These are phyloP conservation scores for Parastagonospora avenae DNA, from an alignment of 2,329 filamentous ascomycete species.

Conservation along the genomic window DNA sequence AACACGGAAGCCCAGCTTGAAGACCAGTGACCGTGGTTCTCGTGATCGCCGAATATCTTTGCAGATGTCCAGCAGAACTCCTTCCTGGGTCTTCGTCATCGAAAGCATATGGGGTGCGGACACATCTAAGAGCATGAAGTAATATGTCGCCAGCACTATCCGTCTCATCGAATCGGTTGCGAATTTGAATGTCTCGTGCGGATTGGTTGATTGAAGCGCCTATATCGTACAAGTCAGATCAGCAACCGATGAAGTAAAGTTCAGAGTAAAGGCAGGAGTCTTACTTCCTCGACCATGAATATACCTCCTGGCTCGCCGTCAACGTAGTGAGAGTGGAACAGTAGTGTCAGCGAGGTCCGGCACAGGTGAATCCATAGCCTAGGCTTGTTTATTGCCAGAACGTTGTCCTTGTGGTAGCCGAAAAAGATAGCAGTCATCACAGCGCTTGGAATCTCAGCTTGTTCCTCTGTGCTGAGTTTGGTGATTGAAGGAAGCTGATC, in stretches of 20 bases:
- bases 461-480: not conserved
- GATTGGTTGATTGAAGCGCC: not conserved
- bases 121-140: slow-evolving; percentile 1
- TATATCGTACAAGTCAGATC: not conserved
- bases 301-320: not conserved
- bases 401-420: not conserved
- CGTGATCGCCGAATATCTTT: not conserved
- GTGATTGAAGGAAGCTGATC: not conserved
- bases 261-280: not conserved
- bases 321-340: not conserved
- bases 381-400: not conserved
- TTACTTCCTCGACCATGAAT: not conserved
- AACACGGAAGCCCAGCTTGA: too few relatives aligned
- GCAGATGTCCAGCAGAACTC: not conserved
- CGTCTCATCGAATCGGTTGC: slow-evolving; percentile 1
- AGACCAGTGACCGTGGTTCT: too few relatives aligned
- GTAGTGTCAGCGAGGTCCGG: not conserved
- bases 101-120: not conserved
- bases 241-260: not conserved
- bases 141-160: slow-evolving; percentile 5
- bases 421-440: not conserved
- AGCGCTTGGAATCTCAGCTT: not conserved
- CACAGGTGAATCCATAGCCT: not conserved
- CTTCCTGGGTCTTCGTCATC: not conserved
- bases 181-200: slow-evolving; percentile 1